Percentiles rank a stretch among this genome's conserved stretches.
These are phyloP conservation scores for Xylaria sp. DNA, from an alignment of 2,329 filamentous ascomycete genomes.

Conservation along the genomic window DNA sequence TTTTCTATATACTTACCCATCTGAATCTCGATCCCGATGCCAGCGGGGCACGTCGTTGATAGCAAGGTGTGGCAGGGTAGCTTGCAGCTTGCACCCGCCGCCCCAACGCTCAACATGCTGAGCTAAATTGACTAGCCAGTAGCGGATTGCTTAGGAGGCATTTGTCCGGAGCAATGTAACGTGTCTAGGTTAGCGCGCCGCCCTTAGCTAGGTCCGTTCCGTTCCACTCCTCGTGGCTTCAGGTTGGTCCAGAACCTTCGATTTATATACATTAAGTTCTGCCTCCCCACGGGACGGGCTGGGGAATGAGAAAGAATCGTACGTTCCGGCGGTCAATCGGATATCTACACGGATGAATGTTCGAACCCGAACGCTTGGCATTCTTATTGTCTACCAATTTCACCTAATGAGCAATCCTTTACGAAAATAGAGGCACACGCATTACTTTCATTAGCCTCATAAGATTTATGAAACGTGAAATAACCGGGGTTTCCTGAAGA, in stretches of 20 bases:
- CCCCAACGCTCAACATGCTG: neutral
- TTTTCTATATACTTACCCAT: neutral
- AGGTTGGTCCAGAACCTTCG: neutral
- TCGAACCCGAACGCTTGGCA: no score
- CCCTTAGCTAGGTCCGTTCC: neutral
- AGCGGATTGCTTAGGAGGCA: neutral
- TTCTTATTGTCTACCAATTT: no score
- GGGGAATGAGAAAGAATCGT: neutral
- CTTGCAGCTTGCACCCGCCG: neutral
- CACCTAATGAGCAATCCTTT: no score
- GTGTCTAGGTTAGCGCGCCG: neutral
- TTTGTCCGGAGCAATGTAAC: neutral
- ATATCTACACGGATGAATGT: neutral
- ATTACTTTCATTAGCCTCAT: no score
- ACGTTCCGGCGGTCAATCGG: neutral
- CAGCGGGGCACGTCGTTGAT: neutral
- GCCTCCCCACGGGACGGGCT: no score
- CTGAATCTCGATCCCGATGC: slow-evolving; percentile 3
- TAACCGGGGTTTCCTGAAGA: no score
- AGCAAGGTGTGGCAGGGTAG: neutral
- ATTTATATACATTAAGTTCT: no score
- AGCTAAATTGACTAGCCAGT: neutral
- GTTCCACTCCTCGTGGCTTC: neutral
- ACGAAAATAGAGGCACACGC: no score
- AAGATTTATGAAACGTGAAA: no score